phyloP scores from a whole-genome alignment of 352 stramenopile genomes.

The Phytopythium sindhum region DNA sequence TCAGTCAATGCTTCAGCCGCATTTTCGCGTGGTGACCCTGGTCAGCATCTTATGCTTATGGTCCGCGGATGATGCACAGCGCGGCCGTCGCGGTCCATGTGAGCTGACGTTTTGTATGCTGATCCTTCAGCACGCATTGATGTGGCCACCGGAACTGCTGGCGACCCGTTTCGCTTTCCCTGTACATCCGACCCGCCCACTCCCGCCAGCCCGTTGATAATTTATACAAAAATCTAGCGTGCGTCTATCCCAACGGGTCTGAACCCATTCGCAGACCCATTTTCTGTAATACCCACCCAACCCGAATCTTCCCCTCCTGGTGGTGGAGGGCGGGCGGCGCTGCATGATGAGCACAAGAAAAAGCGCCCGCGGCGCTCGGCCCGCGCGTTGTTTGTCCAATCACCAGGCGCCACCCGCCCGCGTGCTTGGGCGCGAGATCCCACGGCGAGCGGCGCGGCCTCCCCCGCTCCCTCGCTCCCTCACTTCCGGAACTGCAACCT shows the following conservation, averaged over 20 bases:
- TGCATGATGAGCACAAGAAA: not conserved
- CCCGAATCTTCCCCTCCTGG: conserved; percentile 1
- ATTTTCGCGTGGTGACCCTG: not conserved
- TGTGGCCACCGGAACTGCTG: not conserved
- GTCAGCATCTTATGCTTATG: not conserved
- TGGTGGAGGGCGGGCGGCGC: not conserved
- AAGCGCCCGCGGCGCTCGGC: not conserved
- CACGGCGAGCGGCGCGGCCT: not conserved
- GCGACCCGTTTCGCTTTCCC: not conserved
- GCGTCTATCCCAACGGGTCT: not conserved
- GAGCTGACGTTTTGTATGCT: not conserved
- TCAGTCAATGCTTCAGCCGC: not conserved
- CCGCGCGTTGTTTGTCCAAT: conserved; percentile 6
- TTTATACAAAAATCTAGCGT: not conserved
- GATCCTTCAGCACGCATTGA: too few relatives aligned
- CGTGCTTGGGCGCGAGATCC: not conserved
- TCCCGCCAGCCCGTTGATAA: not conserved
- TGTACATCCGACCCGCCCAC: not conserved
- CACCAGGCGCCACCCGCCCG: not conserved
- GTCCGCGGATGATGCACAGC: not conserved
- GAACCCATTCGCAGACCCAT: not conserved
- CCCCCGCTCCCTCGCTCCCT: not conserved
- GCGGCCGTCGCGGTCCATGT: not conserved
- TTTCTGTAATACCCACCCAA: not conserved
- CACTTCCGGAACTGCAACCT: conserved; percentile 4